Conservation (phyloP, 768 basidiomycete genomes). For the Leccinum broughii region DNA sequence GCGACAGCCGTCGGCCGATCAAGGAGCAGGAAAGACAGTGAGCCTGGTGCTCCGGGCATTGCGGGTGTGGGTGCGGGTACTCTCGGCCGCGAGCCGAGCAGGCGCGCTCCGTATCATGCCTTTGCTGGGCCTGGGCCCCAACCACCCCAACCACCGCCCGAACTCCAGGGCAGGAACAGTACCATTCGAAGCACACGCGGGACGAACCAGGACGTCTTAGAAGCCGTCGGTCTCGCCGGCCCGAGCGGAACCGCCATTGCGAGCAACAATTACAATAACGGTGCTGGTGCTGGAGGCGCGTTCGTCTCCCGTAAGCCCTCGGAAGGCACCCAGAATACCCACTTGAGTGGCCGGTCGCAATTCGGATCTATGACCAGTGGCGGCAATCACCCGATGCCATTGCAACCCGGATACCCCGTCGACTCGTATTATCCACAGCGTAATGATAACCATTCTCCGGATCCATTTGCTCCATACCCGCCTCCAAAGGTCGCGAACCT, state of each 20-base stretch:
- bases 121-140: conserved; percentile 36
- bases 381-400: conserved; percentile 13
- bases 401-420: conserved; percentile 29
- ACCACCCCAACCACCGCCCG: conserved; percentile 21
- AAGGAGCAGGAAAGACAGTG: conserved; percentile 32
- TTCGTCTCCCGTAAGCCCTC: conserved; percentile 27
- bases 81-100: conserved; percentile 31
- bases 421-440: conserved; percentile 28
- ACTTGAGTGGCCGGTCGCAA: conserved; percentile 23
- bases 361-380: conserved; percentile 20
- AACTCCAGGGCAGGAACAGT: conserved; percentile 13
- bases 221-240: conserved; percentile 29
- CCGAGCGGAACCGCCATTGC: conserved; percentile 1
- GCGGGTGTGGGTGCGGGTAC: conserved; percentile 38
- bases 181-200: conserved; percentile 24
- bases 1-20: conserved; percentile 22
- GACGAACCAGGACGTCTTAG: conserved; percentile 27
- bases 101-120: conserved; percentile 38
- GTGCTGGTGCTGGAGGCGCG: conserved; percentile 4
- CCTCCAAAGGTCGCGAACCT: conserved; percentile 3
- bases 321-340: conserved; percentile 28
- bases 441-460: conserved; percentile 19
- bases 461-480: conserved; percentile 34
- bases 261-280: not conserved
- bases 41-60: conserved; percentile 40